Evolutionary conservation across 495 filamentous ascomycete species (phyloP), one percentile per base, ranked within the genome.

Genomic region (Penicillium soppii): DNA sequence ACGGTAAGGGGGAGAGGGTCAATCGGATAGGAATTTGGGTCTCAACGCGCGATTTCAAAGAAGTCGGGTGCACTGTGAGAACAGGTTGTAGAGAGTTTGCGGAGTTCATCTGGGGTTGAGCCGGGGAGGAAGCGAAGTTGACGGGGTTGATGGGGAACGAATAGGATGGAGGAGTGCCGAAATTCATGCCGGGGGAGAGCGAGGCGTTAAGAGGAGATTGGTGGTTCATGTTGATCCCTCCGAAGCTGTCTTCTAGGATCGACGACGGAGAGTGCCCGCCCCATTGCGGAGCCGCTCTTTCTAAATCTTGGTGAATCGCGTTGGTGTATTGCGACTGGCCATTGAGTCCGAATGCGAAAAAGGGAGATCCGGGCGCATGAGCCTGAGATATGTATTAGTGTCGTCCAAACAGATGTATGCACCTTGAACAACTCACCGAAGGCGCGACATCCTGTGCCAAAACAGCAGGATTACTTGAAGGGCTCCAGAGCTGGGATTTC

Each of bases 21-120:
- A 97, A 73, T 55, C 81, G 82, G 53, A 96, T 86, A 2, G 84
- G 83, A 50, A 96, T 95, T 62, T 97, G 92, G 0, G 92, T 97
- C 72, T 97, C 92, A 15, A 97, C 92, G 7, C 92, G 82, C 15
- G 92, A 95, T 69, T 97, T 97, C 47, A 80, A 63, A 8, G 85
- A 82, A 3, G 84, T 85, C 2, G 84, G 82, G 52, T 86, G 81
- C 40, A 90, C 76, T 7, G 69, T 79, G 29, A 84, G 65, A 33
- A 70, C 63, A 19, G 74, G 75, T 19, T 66, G 71, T 30, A 61
- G 52, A 1, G 58, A 51, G 22, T 54, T 50, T 8, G 65, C 56
- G 16, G 61, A 45, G 32, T 68, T 61, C 17, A 57, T 39, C 32
- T 43, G 62, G 19, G 39, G 53, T 33, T 63, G 70, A 3, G 61